Evolutionary conservation across 768 basidiomycete genomes (phyloP), one percentile per base, ranked within the genome.

Genomic region (Tricholoma saponaceum): DNA sequence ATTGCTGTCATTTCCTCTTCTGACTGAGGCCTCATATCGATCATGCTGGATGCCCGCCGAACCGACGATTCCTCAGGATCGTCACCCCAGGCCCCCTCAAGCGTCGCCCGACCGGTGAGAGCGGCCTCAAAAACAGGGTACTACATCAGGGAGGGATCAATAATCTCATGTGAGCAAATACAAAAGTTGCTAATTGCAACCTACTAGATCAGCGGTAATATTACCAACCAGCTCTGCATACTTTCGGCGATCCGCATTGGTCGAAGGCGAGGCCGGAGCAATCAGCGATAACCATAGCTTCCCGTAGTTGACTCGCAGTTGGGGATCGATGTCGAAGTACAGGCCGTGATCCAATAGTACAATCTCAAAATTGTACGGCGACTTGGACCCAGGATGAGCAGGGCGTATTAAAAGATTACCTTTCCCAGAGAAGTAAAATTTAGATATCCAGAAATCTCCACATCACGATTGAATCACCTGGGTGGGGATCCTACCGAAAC

Each of bases 71-170:
- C 66, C 3, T 71, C 69, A 9, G 70, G 72, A 18, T 72, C 69
- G 16, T 79, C 76, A 13, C 79, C 76, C 76, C 79, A 82, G 5
- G 82, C 76, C 30, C 85, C 87, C 66, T 86, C 82, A 55, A 96
- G 70, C 1, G 84, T 85, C 16, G 90, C 85, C 41, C 94, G 83
- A 4, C 87, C 89, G n/a, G 95, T 98, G 46, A 98, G 86, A 13
- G 95, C 95, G 20, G 93, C 92, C 71, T 98, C 94, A 60, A 98
- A 95, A 10, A 97, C 82, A 8, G 94, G 91, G 68, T 97, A 98
- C 90, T 95, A 65, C 4, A 26, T 7, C n/a, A 18, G 9, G 44
- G n/a, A 50, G 16, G 25, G 6, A 10, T 50, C n/a, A 44, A 30
- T n/a, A 46, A 18, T 30, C 20, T 20, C 32, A 4, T 39, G 53